Base-by-base conservation (phyloP, 495 filamentous ascomycete genomes). In the Hyphodiscus hymeniophilus region DNA sequence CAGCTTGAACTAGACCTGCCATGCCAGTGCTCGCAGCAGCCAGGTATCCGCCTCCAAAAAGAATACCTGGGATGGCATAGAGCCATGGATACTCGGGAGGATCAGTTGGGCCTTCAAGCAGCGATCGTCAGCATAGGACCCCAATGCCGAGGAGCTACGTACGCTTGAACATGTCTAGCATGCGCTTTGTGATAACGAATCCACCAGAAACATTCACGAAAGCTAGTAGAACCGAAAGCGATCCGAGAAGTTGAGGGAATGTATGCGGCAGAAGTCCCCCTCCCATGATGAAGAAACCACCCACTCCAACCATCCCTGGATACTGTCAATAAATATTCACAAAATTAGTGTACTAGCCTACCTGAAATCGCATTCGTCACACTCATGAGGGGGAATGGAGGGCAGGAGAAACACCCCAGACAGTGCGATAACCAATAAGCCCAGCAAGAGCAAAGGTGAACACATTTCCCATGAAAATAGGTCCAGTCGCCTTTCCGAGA, bases 151-250 rank as follows among this genome's bases (percentile, higher is more conserved):
- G 16, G 15, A 6, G 30, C 17, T 24, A 60, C 67, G 31, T 59
- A 68, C 81, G 77, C 50, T 83, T 84, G 62, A 91, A 91, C 86
- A 91, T 91, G 57, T 91, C 85, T n/a, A 91, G 72, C 86, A 91
- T 91, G 55, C 86, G 79, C 64, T 89, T 89, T 3, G 85, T 87
- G 40, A 91, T 83, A 13, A 88, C 83, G 56, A 91, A 91, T 1
- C 86, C 86, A 17, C 86, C 86, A 10, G 81, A 80, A 4, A 91
- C 75, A 61, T 91, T 91, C 47, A 88, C 83, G 57, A 87, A 91
- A 7, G 86, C 85, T 33, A 91, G 63, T 3, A 89, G 74, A 10
- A 91, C 86, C 10, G 85, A 89, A 0, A 73, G 64, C n/a, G 86
- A 81, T 42, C 86, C 86, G 30, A 91, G 72, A 2, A 65, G 65